Conservation (phyloP, 2,329 filamentous ascomycete species). For the Juglanconis juglandina region DNA sequence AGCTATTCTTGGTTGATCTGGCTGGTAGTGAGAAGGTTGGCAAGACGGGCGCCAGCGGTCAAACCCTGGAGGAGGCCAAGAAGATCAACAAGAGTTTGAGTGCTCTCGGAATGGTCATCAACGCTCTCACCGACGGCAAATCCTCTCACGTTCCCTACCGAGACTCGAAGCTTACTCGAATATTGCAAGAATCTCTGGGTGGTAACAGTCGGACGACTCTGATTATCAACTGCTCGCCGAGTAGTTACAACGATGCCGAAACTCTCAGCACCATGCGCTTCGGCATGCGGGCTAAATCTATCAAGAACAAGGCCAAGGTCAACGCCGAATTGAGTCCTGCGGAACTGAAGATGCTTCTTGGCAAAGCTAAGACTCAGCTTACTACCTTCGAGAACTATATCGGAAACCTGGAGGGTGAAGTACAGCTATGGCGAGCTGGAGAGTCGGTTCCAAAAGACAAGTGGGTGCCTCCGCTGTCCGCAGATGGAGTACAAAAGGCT, state of each 20-base stretch:
- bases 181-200: constrained; percentile 93
- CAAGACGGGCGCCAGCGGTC: constrained; percentile 95
- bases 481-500: constrained; percentile 46
- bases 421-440: constrained; percentile 82
- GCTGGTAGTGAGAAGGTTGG: constrained; percentile 98
- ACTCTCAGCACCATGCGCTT: constrained; percentile 90
- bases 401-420: constrained; percentile 75
- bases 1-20: constrained; percentile 95
- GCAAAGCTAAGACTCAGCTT: constrained; percentile 86
- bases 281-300: constrained; percentile 93
- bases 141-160: constrained; percentile 93
- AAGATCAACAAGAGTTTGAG: constrained; percentile 99
- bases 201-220: constrained; percentile 98
- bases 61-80: constrained; percentile 96
- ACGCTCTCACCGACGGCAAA: constrained; percentile 93
- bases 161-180: constrained; percentile 96
- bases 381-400: constrained; percentile 88
- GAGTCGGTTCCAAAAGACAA: constrained; percentile 84
- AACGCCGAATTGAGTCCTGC: constrained; percentile 95
- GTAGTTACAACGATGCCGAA: constrained; percentile 95
- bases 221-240: constrained; percentile 98
- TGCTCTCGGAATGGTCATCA: constrained; percentile 98
- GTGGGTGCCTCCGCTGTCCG: constrained; percentile 69
- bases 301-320: constrained; percentile 99
- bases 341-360: constrained; percentile 88